These are phyloP conservation scores for Lagenaria siceraria DNA, from an alignment of 306 rosid genomes.

Conservation along the genomic window DNA sequence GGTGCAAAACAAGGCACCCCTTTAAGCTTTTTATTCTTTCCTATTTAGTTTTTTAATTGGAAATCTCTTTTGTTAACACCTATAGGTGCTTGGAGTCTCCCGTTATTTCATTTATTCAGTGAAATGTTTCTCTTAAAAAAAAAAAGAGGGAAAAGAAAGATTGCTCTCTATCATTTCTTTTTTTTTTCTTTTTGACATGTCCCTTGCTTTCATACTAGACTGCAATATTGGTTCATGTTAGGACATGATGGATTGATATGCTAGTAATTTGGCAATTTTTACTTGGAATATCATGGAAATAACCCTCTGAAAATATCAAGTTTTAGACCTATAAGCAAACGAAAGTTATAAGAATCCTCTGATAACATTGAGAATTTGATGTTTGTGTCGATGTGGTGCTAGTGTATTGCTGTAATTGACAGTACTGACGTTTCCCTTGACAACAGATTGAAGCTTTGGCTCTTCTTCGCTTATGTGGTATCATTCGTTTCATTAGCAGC, in stretches of 20 bases:
- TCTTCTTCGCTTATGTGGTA: slow-evolving; percentile 89
- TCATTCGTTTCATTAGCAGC: slow-evolving; percentile 97
- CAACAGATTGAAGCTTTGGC: slow-evolving; percentile 95
- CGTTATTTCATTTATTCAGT: too few relatives aligned
- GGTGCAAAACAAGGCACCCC: too few relatives aligned
- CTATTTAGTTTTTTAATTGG: too few relatives aligned
- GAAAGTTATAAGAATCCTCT: background rate
- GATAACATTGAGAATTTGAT: background rate
- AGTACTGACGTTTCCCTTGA: slow-evolving; percentile 15
- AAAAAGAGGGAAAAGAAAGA: too few relatives aligned
- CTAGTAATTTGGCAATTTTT: background rate
- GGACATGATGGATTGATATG: background rate
- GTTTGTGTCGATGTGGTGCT: background rate
- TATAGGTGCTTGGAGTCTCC: too few relatives aligned
- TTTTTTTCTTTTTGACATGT: background rate
- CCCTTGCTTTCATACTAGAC: background rate
- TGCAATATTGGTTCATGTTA: background rate
- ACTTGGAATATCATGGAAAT: background rate
- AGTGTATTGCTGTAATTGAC: background rate
- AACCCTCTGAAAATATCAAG: background rate
- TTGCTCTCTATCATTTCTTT: too few relatives aligned
- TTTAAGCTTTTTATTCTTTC: too few relatives aligned
- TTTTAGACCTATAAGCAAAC: background rate
- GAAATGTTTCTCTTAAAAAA: too few relatives aligned
- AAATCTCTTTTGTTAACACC: too few relatives aligned